Base-by-base conservation (phyloP, 257 asterid species). In the Linderniella brevidens region DNA sequence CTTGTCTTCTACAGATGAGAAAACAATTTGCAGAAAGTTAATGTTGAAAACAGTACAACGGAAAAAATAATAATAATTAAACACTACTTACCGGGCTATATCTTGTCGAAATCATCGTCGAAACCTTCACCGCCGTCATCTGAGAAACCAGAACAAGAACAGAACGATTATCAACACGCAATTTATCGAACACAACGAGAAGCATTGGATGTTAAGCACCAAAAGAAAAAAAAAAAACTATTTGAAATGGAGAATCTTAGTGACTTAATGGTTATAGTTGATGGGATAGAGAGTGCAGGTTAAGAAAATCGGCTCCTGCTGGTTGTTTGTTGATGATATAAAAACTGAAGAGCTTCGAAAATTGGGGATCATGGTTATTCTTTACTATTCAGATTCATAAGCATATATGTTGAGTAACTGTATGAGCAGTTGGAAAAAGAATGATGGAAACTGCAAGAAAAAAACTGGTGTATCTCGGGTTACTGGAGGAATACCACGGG, bases 31-130 rank as follows among this genome's bases (percentile, higher is more conserved):
- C n/a, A n/a, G n/a, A n/a, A n/a, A 25, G 6, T 3, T 6, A 25
- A 25, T 25, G 4, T 25, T 25, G 32, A 25, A 25, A 25, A 25
- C 6, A 25, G 4, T 25, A 25, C 32, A 6, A 25, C 32, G 32
- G 32, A 0, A 20, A 46, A 25, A 41, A 47, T 19, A 52, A 32
- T 16, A 11, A 35, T 15, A 32, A 49, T 37, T 37, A 50, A 18
- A 38, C 32, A 43, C 10, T 49, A 53, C 77, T 71, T 60, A 82
- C 95, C 73, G 47, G 35, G 56, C 73, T 75, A 80, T 58, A 80
- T 57, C 78, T 70, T 76, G 73, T 79, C 86, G 71, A 82, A 82
- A 68, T 86, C 97, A 58, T 75, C 94, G 20, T 82, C 88, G 48
- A 79, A 71, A 53, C 62, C 92, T 54, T 71, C 65, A 45, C 62